phyloP scores from a whole-genome alignment of 345 rosid species.

The Fremontodendron californicum region DNA sequence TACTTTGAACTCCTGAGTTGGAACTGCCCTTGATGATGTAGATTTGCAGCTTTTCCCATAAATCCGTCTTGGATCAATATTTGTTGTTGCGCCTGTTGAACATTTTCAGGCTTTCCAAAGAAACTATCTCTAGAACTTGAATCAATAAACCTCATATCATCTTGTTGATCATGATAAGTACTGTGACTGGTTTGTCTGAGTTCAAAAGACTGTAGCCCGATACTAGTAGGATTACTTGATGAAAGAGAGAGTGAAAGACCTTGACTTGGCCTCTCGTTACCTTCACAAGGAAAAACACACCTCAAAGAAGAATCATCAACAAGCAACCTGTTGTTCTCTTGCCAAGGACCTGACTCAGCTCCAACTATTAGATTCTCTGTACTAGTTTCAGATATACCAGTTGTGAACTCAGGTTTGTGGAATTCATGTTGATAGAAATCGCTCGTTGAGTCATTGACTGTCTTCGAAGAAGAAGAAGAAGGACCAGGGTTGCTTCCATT shows the following conservation, averaged over 20 bases:
- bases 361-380: constrained; percentile 43
- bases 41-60: constrained; percentile 24
- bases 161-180: constrained; percentile 25
- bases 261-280: constrained; percentile 90
- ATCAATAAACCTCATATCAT: constrained; percentile 38
- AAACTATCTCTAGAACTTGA: constrained; percentile 35
- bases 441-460: constrained; percentile 34
- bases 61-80: constrained; percentile 33
- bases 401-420: constrained; percentile 34
- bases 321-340: constrained; percentile 38
- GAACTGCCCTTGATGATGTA: constrained; percentile 43
- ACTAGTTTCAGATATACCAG: constrained; percentile 36
- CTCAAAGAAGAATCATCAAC: constrained; percentile 60
- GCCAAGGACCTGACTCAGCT: constrained; percentile 39
- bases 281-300: constrained; percentile 71
- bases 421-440: constrained; percentile 45
- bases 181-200: constrained; percentile 45
- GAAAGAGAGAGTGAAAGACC: constrained; percentile 97
- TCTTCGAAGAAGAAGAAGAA: constrained; percentile 43
- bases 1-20: constrained; percentile 66
- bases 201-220: constrained; percentile 79
- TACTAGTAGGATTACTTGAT: constrained; percentile 69
- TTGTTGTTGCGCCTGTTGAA: constrained; percentile 43
- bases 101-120: constrained; percentile 39
- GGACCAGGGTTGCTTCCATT: constrained; percentile 26